Evolutionary conservation across 2,329 filamentous ascomycete genomes (phyloP).

Genomic region (Penicillium brasilianum): DNA sequence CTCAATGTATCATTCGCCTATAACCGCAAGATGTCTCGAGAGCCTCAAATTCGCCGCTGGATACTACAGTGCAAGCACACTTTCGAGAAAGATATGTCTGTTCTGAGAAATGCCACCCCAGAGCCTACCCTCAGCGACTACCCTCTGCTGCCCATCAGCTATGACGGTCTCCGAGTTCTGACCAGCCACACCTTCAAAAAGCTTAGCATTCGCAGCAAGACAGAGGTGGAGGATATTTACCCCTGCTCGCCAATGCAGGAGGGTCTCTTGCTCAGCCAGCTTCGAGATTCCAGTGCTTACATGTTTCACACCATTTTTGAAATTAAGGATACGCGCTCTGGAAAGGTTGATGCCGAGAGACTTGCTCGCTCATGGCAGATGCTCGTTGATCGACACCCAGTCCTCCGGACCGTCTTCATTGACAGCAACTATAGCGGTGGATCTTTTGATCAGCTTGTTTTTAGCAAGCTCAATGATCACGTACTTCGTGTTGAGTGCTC

Average conservation of each 20-base stretch:
- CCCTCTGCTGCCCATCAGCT: conserved; percentile 50
- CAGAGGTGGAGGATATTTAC: conserved; percentile 42
- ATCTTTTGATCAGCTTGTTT: conserved; percentile 45
- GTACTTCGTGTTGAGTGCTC: conserved; percentile 39
- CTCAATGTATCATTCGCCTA: conserved; percentile 57
- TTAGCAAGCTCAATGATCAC: conserved; percentile 34
- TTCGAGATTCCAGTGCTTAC: conserved; percentile 42
- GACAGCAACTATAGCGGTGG: conserved; percentile 42
- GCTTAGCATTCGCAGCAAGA: conserved; percentile 39
- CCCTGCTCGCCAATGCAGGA: conserved; percentile 46
- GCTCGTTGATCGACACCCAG: conserved; percentile 40
- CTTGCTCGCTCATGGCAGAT: conserved; percentile 42
- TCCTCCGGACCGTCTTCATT: conserved; percentile 43
- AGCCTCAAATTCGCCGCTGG: conserved; percentile 50
- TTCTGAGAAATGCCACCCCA: conserved; percentile 33
- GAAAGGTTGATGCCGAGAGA: conserved; percentile 32
- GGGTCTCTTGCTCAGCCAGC: conserved; percentile 45
- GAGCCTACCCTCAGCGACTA: conserved; percentile 50
- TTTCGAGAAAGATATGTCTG: conserved; percentile 39
- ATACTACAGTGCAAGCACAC: conserved; percentile 46
- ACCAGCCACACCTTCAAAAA: conserved; percentile 42
- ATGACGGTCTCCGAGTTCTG: conserved; percentile 46
- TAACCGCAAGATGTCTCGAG: conserved; percentile 54
- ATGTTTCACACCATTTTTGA: conserved; percentile 46
- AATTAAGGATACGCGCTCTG: conserved; percentile 30